Conservation (phyloP, 345 rosid species). For the Cardamine occulta region DNA sequence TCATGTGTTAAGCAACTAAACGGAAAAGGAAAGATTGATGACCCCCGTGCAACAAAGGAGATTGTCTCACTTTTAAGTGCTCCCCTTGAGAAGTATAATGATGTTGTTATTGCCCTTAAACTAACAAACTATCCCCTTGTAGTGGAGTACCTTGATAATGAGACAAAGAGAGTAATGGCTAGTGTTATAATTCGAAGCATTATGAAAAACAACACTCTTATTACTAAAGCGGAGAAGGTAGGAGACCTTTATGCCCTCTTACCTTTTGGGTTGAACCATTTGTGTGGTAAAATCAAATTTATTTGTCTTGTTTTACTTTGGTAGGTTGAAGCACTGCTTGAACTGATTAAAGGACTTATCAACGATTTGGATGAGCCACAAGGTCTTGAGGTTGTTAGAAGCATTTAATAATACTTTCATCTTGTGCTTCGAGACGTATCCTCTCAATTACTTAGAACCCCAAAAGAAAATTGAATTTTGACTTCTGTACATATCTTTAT, state of each 20-base stretch:
- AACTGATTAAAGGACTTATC: constrained; percentile 88
- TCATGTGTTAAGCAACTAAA: constrained; percentile 89
- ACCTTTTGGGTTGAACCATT: constrained; percentile 17
- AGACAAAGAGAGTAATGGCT: constrained; percentile 95
- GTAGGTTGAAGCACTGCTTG: constrained; percentile 93
- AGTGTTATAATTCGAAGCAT: constrained; percentile 88
- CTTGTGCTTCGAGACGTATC: constrained; percentile 13
- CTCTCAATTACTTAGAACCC: constrained; percentile 11
- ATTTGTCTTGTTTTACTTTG: constrained; percentile 29
- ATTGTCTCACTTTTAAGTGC: constrained; percentile 95
- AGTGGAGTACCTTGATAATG: constrained; percentile 84
- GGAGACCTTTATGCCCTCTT: constrained; percentile 8
- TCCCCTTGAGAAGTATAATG: constrained; percentile 94
- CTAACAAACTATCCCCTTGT: constrained; percentile 87
- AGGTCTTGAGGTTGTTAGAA: constrained; percentile 65
- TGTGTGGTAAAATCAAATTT: constrained; percentile 30
- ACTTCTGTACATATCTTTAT: constrained; percentile 12
- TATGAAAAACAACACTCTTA: constrained; percentile 86
- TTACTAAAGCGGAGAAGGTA: constrained; percentile 86
- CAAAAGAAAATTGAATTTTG: constrained; percentile 20
- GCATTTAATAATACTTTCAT: constrained; percentile 28
- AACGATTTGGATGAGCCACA: constrained; percentile 76
- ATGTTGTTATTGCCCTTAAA: constrained; percentile 86
- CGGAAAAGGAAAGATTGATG: constrained; percentile 75
- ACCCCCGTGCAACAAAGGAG: constrained; percentile 87